These are phyloP conservation scores for Diaporthe citrichinensis DNA, from an alignment of 2,329 filamentous ascomycete genomes.

Conservation along the genomic window DNA sequence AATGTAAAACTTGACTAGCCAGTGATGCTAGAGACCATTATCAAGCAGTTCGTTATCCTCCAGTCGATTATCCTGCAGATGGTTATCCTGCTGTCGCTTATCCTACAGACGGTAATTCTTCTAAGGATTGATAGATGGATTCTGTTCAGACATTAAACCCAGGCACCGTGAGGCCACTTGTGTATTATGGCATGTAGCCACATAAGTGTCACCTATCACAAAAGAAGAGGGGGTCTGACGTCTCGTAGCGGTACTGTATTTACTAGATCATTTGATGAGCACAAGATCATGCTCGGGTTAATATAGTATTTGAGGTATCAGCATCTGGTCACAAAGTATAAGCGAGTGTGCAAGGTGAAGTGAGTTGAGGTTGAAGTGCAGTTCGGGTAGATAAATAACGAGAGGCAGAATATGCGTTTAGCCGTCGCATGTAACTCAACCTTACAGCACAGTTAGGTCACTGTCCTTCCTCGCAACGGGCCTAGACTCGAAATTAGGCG, in stretches of 20 bases:
- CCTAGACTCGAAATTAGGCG: constrained; percentile 36
- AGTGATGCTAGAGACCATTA: not conserved
- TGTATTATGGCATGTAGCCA: not conserved
- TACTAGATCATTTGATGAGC: not conserved
- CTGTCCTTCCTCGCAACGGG: not conserved
- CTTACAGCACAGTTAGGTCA: not conserved
- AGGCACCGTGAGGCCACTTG: not conserved
- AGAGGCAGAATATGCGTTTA: not conserved
- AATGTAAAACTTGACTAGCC: not conserved
- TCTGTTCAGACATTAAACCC: not conserved
- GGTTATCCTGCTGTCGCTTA: not conserved
- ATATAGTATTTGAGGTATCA: not conserved
- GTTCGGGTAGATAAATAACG: constrained; percentile 20
- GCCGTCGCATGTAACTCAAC: not conserved
- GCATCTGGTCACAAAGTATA: too few species aligned
- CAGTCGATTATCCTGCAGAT: not conserved
- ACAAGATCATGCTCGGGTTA: not conserved
- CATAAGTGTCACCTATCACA: not conserved
- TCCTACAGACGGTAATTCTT: not conserved
- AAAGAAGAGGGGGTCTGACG: not conserved
- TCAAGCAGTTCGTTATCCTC: not conserved
- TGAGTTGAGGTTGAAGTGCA: not conserved
- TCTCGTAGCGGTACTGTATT: not conserved
- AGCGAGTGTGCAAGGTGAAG: too few species aligned
- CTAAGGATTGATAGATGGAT: not conserved